Base-by-base conservation (phyloP, 208 protist genomes). In the Acanthamoeba royreba region DNA sequence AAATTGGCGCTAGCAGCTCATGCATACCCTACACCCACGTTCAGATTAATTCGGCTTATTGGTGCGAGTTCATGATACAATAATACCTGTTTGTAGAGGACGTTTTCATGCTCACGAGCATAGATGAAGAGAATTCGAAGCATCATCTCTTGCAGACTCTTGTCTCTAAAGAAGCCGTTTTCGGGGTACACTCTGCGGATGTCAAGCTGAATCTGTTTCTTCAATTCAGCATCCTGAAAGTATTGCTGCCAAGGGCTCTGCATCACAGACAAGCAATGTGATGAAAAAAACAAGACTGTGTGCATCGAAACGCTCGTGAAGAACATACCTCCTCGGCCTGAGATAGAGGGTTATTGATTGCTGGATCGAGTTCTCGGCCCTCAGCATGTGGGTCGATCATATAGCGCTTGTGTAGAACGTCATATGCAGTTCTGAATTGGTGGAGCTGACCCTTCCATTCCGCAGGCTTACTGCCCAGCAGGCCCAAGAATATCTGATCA, bases 71-170 rank as follows among this genome's bases (percentile, higher is more conserved):
- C 33, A 90, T 66, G 28, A n/a, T 53, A 15, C 35, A 8, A 69
- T 17, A 15, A 13, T 13, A 92, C 46, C 90, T 95, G 96, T 53
- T 95, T 96, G 63, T 97, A 97, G 47, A 92, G 92, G 13, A 97
- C 72, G 11, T 61, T 15, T 31, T 42, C 35, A 92, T 96, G 85
- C 19, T 96, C 69, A 28, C 90, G 94, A 42, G 95, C 83, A 58
- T 97, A 96, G 47, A 97, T 85, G 69, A 97, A 97, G 40, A 97
- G 94, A 38, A 97, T 93, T 25, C 89, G 58, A 5, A 93, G 33
- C 87, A 96, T 83, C n/a, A 90, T 86, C 28, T 86, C 83, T 38
- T 93, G 93, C 33, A 95, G 58, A 40, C 89, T 15, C 58, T 79
- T 25, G n/a, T 69, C 72, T 55, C 96, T 96, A 69, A 97, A 97